Conservation (phyloP, 2,329 filamentous ascomycete species). For the Botrytis medusae region DNA sequence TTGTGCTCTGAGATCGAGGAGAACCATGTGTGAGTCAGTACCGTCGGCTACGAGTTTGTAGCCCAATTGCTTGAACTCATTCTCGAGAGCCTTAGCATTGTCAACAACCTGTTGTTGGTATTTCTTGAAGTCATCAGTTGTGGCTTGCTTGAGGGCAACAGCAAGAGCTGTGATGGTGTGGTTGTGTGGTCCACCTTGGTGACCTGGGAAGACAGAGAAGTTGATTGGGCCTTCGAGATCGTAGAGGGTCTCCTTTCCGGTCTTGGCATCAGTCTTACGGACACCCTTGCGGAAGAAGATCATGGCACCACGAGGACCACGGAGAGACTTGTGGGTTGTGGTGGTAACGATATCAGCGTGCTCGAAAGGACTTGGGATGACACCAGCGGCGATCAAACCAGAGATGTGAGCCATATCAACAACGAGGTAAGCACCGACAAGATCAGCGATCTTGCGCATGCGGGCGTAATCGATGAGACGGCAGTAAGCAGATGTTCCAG, state of each 20-base stretch:
- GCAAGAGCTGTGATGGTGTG: constrained; percentile 98
- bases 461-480: constrained; percentile 94
- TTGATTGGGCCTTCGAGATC: constrained; percentile 97
- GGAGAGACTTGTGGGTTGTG: constrained; percentile 98
- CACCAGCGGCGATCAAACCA: constrained; percentile 86
- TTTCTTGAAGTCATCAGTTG: constrained; percentile 83
- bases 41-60: constrained; percentile 95
- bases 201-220: constrained; percentile 97
- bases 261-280: constrained; percentile 84
- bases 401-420: constrained; percentile 99
- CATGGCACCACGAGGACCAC: constrained; percentile 97
- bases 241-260: constrained; percentile 85
- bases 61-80: constrained; percentile 78
- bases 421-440: constrained; percentile 88
- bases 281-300: constrained; percentile 99
- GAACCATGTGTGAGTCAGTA: constrained; percentile 96
- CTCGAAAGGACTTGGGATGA: constrained; percentile 90
- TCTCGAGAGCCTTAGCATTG: constrained; percentile 90
- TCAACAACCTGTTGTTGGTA: constrained; percentile 92
- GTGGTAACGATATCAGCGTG: constrained; percentile 96
- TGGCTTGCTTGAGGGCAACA: constrained; percentile 92
- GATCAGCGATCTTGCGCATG: constrained; percentile 95
- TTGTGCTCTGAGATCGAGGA: constrained; percentile 87
- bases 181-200: constrained; percentile 98
- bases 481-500: constrained; percentile 97